Base-by-base conservation (phyloP, 2,329 filamentous ascomycete species). In the Sporothrix euskadiensis region DNA sequence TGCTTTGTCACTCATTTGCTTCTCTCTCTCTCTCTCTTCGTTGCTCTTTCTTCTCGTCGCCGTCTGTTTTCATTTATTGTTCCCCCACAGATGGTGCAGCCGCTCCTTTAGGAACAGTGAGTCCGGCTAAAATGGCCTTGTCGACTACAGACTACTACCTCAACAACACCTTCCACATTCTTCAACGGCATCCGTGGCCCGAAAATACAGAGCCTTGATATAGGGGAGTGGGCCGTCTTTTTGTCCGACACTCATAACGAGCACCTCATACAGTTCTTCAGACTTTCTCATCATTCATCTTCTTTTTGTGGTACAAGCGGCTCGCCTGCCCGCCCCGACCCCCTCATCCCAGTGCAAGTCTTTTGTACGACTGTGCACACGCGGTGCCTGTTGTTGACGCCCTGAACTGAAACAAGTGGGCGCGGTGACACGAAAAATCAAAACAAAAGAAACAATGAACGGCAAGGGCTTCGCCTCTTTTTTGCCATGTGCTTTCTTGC, bases 121-220 rank as follows among this genome's bases (percentile, higher is more conserved):
- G 22, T 7, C 59, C 59, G 59, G 59, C 59, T 63, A 63, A 61
- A 63, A 44, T 41, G 35, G 59, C 19, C 7, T 5, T n/a, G 19
- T 49, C 19, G 19, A 2, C 32, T 1, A 22, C 32, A 10, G 22
- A 22, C 35, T 3, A 30, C 35, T 12, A 4, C 19, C 3, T 12
- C 32, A 26, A 19, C 59, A 22, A 4, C 59, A 19, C 19, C 35
- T 63, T 63, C 35, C 14, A 1, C 59, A 22, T 22, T 63, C 22
- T 22, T 63, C 59, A 3, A 44, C 59, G 59, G 59, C 59, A 63
- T 41, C 35, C 59, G 59, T 63, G 59, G 59, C 35, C 59, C 59
- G 59, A 63, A 61, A 63, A 63, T 63, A 63, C 59, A 41, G 22
- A 26, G 35, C 3, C 19, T 14, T 63, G 59, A 63, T 63, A 41